Evolutionary conservation across 306 rosid genomes (phyloP).

Genomic region (Acacia confusa): DNA sequence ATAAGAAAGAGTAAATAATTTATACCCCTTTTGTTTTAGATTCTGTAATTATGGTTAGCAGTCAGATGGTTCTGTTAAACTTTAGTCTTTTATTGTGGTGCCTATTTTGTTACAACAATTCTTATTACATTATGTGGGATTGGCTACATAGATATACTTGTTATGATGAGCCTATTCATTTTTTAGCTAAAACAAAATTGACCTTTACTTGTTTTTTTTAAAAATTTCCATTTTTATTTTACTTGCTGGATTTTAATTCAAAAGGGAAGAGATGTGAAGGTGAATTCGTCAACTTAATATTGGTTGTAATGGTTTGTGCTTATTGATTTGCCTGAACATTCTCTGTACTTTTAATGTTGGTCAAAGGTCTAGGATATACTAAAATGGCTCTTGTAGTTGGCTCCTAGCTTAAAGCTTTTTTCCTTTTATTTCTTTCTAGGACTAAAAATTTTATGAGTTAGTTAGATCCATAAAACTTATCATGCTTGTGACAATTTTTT

Average conservation of each 20-base stretch:
- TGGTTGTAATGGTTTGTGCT: background rate
- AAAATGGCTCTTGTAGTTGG: background rate
- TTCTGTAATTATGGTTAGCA: background rate
- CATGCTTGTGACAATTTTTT: background rate
- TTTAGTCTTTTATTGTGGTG: background rate
- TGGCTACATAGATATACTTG: too few relatives aligned
- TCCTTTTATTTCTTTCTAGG: background rate
- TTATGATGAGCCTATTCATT: background rate
- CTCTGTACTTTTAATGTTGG: background rate
- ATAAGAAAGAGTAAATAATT: background rate
- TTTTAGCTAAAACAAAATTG: background rate
- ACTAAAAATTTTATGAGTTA: background rate
- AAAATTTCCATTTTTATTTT: background rate
- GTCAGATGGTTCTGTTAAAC: background rate
- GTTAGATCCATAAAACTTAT: background rate
- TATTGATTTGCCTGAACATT: background rate
- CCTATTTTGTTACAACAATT: background rate
- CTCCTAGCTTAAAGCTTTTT: background rate
- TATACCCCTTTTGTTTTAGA: background rate
- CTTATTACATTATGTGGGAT: too few relatives aligned
- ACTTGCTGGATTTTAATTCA: background rate
- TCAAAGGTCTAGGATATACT: background rate
- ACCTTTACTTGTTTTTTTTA: background rate
- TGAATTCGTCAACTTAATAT: background rate
- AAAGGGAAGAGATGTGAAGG: background rate